phyloP scores from a whole-genome alignment of 176 grass and related monocot genomes.

The Alloteropsis semialata region DNA sequence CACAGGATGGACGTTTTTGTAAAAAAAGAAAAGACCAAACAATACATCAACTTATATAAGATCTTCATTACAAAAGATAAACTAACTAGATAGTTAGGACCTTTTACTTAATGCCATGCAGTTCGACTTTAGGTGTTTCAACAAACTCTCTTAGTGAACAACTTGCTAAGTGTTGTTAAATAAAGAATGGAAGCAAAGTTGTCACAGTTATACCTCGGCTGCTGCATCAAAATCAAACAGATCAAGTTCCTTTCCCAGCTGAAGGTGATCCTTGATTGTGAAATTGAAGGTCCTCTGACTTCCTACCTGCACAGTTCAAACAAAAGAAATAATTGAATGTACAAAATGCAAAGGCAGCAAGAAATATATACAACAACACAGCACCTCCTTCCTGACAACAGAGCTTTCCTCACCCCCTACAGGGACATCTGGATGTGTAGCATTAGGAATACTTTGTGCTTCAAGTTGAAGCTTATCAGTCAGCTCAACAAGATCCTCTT shows the following conservation, averaged over 20 bases:
- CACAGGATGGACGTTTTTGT: not conserved
- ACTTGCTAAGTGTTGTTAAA: not conserved
- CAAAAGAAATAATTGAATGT: constrained; percentile 21
- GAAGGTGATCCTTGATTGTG: constrained; percentile 84
- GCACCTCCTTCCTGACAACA: constrained; percentile 79
- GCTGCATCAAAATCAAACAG: constrained; percentile 98
- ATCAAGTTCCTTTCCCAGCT: constrained; percentile 89
- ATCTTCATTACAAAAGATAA: not conserved
- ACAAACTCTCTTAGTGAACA: constrained; percentile 9
- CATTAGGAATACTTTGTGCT: constrained; percentile 91
- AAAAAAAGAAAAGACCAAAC: constrained; percentile 9
- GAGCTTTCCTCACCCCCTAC: constrained; percentile 74
- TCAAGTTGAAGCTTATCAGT: constrained; percentile 86
- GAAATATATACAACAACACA: constrained; percentile 14
- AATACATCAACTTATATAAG: constrained; percentile 1
- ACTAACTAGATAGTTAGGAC: not conserved
- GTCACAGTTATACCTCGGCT: constrained; percentile 58
- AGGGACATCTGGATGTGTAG: constrained; percentile 85
- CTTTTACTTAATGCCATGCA: not conserved
- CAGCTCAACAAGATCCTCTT: constrained; percentile 84
- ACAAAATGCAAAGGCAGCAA: not conserved
- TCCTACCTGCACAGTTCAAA: constrained; percentile 56
- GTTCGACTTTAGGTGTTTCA: not conserved
- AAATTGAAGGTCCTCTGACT: constrained; percentile 76
- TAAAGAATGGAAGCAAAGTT: not conserved